Evolutionary conservation across 805 yeast species (phyloP), one percentile per base, ranked within the genome.

Genomic region (Gaillardinia entomophila): DNA sequence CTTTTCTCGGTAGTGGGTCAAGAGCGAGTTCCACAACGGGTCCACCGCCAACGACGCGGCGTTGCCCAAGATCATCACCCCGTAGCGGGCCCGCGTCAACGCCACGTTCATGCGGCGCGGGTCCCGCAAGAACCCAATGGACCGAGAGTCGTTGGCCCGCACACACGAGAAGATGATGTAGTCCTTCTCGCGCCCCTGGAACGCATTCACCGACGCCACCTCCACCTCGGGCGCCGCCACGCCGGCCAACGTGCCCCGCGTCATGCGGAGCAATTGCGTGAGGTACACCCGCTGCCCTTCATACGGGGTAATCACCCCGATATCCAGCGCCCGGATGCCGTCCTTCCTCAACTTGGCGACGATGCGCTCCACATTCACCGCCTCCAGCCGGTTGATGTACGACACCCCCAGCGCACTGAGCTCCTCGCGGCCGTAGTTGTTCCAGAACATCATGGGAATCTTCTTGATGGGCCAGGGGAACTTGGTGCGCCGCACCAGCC

Each of bases 361-460:
- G 18, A 83, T 66, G 51, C 82, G 78, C 53, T 86, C 96, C 48
- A 87, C 83, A 47, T 81, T 84, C 79, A 82, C 77, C 1, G 96
- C 96, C 58, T 89, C 97, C 23, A 84, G 79, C 42, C 96, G 68
- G 57, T 89, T 89, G 45, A 89, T 66, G 48, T 68, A 88, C 6
- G 95, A 82, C 4, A 82, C 79, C 36, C 96, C 97, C 41, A 77
- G 72, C 0, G 79, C 75, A 16, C 92, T 77, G 32, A 89, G 75
- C 57, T 89, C 97, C 62, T 89, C 97, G 43, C 82, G 78, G 25
- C 96, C 96, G 51, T 78, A 77, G 43, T 80, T 80, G 1, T 85
- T 81, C 96, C 96, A 88, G 48, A 89, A 85, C 92, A 89, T 83
- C 95, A 87, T 86, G n/a, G 96, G 97, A 4, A 68, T 71, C 30